These are phyloP conservation scores for Camelina sativa DNA, from an alignment of 345 rosid genomes.

Conservation along the genomic window DNA sequence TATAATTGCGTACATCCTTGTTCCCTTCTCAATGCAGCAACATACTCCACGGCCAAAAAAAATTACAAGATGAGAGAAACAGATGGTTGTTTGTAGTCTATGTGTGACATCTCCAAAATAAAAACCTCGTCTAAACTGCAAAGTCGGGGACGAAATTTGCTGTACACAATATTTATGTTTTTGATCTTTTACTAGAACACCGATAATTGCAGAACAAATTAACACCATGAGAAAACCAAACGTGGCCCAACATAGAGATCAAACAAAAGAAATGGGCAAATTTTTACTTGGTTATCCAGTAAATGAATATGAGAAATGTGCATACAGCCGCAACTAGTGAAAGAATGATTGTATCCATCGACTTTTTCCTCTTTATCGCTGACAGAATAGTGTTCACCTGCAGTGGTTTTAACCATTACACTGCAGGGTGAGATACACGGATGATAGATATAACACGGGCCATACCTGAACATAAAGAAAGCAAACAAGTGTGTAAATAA, in stretches of 20 bases:
- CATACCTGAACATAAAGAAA: not conserved
- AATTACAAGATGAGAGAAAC: not conserved
- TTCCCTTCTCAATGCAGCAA: not conserved
- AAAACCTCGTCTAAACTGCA: slow-evolving; percentile 13
- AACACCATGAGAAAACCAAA: slow-evolving; percentile 35
- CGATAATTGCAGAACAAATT: slow-evolving; percentile 26
- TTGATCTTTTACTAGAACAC: slow-evolving; percentile 36
- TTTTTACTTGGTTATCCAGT: slow-evolving; percentile 88
- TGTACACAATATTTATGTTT: slow-evolving; percentile 42
- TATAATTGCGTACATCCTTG: not conserved
- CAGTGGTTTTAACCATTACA: slow-evolving; percentile 37
- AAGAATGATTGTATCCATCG: slow-evolving; percentile 90
- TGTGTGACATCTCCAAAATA: not conserved
- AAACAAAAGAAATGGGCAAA: slow-evolving; percentile 36
- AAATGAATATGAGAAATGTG: slow-evolving; percentile 87
- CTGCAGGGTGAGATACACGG: slow-evolving; percentile 19
- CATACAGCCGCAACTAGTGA: slow-evolving; percentile 95
- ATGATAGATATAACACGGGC: not conserved
- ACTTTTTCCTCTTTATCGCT: slow-evolving; percentile 92
- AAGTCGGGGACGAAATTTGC: slow-evolving; percentile 28
- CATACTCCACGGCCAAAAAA: not conserved
- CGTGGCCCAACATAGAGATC: slow-evolving; percentile 36
- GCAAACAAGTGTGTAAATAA: not conserved
- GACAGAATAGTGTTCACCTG: slow-evolving; percentile 88
- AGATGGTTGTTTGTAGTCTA: slow-evolving; percentile 6